Conservation (phyloP, 179 eudicot genomes). For the Vitellaria paradoxa region DNA sequence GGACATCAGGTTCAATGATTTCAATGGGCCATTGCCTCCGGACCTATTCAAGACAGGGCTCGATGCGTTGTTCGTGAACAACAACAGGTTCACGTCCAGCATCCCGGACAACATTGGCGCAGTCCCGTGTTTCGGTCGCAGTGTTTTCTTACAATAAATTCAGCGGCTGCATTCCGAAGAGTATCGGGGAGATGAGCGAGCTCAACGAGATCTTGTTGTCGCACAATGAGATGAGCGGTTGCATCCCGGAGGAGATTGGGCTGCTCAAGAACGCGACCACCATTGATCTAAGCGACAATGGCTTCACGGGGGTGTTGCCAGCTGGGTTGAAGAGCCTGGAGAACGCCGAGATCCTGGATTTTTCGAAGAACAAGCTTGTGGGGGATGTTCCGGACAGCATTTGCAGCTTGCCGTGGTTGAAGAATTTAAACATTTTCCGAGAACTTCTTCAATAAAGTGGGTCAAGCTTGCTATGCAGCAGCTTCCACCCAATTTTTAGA, state of each 20-base stretch:
- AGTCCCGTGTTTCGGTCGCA: constrained; percentile 53
- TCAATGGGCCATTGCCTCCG: constrained; percentile 63
- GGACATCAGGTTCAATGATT: constrained; percentile 62
- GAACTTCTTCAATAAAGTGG: constrained; percentile 51
- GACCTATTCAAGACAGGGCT: constrained; percentile 38
- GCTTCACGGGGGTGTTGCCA: constrained; percentile 55
- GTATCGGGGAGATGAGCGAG: constrained; percentile 51
- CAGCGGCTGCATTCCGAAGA: constrained; percentile 66
- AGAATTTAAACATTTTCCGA: constrained; percentile 26
- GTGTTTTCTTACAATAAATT: constrained; percentile 72
- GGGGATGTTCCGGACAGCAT: constrained; percentile 47
- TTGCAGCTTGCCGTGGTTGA: constrained; percentile 46
- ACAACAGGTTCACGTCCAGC: constrained; percentile 45
- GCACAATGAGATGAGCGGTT: constrained; percentile 54
- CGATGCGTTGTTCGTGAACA: constrained; percentile 67
- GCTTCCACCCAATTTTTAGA: not conserved
- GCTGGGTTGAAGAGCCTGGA: constrained; percentile 27
- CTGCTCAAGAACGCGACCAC: constrained; percentile 28
- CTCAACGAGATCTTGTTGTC: constrained; percentile 52
- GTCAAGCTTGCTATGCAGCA: constrained; percentile 25
- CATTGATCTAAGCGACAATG: constrained; percentile 49
- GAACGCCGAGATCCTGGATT: constrained; percentile 33
- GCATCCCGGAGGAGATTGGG: constrained; percentile 60
- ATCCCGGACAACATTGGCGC: constrained; percentile 70
- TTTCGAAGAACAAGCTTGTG: constrained; percentile 40